These are phyloP conservation scores for Silene coronaria DNA, from an alignment of 179 eudicot genomes.

Conservation along the genomic window DNA sequence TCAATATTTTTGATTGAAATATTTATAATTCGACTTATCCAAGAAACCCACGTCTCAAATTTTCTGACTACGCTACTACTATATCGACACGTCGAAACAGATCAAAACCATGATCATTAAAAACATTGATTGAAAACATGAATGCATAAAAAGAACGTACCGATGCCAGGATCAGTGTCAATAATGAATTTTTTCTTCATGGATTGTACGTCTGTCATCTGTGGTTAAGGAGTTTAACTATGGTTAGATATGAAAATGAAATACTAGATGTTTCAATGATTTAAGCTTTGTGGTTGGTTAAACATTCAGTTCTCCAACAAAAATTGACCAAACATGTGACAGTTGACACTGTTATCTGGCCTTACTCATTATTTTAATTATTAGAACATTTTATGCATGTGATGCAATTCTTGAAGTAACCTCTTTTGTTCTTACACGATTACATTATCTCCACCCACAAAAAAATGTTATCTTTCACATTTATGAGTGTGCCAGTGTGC, in stretches of 20 bases:
- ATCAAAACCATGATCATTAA: neutral
- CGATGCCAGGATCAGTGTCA: conserved; percentile 90
- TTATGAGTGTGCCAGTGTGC: neutral
- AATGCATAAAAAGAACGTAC: conserved; percentile 23
- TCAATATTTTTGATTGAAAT: neutral
- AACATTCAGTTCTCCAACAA: neutral
- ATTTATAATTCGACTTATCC: neutral
- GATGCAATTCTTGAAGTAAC: neutral
- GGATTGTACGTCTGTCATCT: conserved; percentile 5
- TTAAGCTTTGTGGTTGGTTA: neutral
- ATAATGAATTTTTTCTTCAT: conserved; percentile 60
- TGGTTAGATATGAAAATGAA: neutral
- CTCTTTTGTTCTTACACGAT: neutral
- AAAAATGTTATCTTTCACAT: neutral
- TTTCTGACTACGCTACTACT: neutral
- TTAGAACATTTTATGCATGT: neutral
- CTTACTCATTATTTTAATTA: neutral
- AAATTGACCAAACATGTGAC: neutral
- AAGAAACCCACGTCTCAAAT: neutral
- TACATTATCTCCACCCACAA: neutral
- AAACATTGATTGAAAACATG: neutral
- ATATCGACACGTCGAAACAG: neutral
- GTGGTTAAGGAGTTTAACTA: neutral
- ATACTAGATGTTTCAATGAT: neutral
- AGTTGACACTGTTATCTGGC: neutral